Evolutionary conservation across 306 rosid species (phyloP).

Genomic region (Pyrus communis): DNA sequence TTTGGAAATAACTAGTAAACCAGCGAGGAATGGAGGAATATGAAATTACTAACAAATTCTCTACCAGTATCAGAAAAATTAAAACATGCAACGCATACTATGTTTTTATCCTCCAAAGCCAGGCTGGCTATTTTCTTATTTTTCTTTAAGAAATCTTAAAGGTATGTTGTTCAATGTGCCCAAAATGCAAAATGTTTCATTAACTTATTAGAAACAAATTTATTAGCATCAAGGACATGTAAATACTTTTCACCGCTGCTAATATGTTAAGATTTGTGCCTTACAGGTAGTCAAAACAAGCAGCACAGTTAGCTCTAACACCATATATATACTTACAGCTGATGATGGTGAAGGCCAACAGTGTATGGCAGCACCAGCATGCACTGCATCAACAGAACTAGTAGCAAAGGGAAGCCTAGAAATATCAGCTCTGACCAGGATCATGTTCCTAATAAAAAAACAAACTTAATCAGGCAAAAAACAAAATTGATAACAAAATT

Average conservation of each 20-base stretch:
- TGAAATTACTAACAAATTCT: no score
- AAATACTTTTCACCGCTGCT: background rate
- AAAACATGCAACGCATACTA: no score
- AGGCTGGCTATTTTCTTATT: no score
- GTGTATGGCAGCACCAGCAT: constrained; percentile 93
- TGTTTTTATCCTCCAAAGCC: no score
- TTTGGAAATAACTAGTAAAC: no score
- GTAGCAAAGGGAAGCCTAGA: constrained; percentile 89
- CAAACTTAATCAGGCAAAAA: constrained; percentile 9
- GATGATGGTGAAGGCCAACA: constrained; percentile 95
- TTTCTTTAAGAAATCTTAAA: no score
- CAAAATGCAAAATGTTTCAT: background rate
- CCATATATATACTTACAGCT: constrained; percentile 51
- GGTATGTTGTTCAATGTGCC: no score
- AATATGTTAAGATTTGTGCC: background rate
- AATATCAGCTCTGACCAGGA: constrained; percentile 86
- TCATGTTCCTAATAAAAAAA: constrained; percentile 40
- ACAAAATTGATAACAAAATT: no score
- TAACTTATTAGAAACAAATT: background rate
- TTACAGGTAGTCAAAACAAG: constrained; percentile 5
- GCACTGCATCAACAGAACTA: constrained; percentile 81
- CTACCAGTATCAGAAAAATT: no score
- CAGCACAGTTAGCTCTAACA: constrained; percentile 11
- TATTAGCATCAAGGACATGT: background rate
- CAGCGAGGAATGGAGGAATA: no score